Base-by-base conservation (phyloP, 306 rosid genomes). In the Psophocarpus tetragonolobus region DNA sequence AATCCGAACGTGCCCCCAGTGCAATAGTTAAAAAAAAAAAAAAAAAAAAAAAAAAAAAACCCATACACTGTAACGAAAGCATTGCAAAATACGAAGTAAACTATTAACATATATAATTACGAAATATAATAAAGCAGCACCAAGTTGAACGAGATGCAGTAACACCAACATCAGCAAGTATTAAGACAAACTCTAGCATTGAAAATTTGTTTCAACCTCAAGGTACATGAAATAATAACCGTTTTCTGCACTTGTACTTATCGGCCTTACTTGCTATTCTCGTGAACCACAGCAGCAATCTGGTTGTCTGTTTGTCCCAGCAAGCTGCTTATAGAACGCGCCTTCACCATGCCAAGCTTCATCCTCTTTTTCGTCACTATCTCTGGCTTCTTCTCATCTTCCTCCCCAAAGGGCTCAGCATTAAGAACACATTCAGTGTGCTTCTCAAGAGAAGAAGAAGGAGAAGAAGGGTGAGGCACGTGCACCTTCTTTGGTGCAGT, bases 271-370 rank as follows among this genome's bases (percentile, higher is more conserved):
- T 69, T 80, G 65, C 72, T 58, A 54, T 79, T 63, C 33, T 83
- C 72, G 15, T 6, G 72, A 5, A 9, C 17, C 10, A 65, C 27
- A 77, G 53, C 39, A 47, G 81, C 50, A 8, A 17, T 29, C 3
- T 24, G 24, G 27, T 44, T 5, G 64, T 48, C 87, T 0, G 90
- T 78, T 80, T 90, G 97, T n/a, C 96, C 97, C 38, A 93, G 82
- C 80, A 93, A 90, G 90, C 98, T 93, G 61, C 92, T 93, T 13
- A 93, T 88, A 18, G 98, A 93, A 20, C 98, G 84, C 0, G 98
- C 98, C 82, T 93, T 93, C 41, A 93, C 98, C 78, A 85, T 73
- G 58, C 98, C 97, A 20, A 89, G 92, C 79, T 87, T 87, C 90
- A 83, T 80, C 71, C 72, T 87, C 74, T 82, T 82, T 80, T 82